phyloP scores from a whole-genome alignment of 805 yeast genomes.

The Pichia nakasei region DNA sequence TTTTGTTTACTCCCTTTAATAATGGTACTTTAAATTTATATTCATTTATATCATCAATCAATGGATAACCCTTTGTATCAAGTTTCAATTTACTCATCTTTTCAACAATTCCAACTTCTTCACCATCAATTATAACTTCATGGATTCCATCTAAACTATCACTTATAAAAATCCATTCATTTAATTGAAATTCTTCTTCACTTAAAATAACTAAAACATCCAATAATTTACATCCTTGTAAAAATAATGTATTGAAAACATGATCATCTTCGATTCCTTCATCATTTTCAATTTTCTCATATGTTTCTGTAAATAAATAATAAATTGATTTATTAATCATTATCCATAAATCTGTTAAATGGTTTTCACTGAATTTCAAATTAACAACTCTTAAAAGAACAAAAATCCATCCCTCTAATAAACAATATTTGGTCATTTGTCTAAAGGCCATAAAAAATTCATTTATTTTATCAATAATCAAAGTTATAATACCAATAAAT shows the following conservation, averaged over 20 bases:
- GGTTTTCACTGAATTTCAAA: conserved; percentile 52
- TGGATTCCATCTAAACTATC: conserved; percentile 36
- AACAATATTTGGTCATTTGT: conserved; percentile 14
- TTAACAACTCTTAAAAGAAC: conserved; percentile 56
- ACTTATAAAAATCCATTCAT: conserved; percentile 81
- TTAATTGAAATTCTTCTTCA: conserved; percentile 65
- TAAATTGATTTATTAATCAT: conserved; percentile 54
- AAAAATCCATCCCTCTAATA: conserved; percentile 37
- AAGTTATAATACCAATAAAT: conserved; percentile 42
- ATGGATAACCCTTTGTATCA: conserved; percentile 15
- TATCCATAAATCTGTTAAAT: conserved; percentile 64
- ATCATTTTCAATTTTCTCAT: conserved; percentile 24
- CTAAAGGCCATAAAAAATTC: conserved; percentile 24
- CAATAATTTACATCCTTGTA: conserved; percentile 66
- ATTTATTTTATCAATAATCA: conserved; percentile 28
- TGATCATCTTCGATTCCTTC: conserved; percentile 5
- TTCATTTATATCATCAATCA: conserved; percentile 6
- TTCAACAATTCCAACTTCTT: conserved; percentile 29
- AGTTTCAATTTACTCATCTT: conserved; percentile 19
- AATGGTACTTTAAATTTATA: conserved; percentile 32
- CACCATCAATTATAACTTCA: conserved; percentile 8
- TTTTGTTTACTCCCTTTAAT: conserved; percentile 32
- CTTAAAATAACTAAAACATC: conserved; percentile 64
- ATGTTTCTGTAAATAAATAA: conserved; percentile 29
- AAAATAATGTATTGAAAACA: conserved; percentile 32